These are phyloP conservation scores for Arachis monticola DNA, from an alignment of 331 rosid genomes.

Conservation along the genomic window DNA sequence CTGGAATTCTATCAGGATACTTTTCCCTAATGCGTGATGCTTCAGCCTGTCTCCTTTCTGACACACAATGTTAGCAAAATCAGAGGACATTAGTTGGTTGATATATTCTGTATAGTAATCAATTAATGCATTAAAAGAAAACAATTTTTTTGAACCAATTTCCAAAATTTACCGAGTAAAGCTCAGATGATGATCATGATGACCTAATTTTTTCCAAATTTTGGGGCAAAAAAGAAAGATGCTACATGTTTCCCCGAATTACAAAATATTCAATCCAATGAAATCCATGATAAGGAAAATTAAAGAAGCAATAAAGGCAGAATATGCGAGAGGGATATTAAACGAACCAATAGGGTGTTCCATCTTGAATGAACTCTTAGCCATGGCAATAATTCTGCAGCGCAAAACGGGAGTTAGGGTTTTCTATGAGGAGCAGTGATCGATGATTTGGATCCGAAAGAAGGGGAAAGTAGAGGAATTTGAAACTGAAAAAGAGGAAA, in stretches of 20 bases:
- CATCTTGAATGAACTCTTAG: slow-evolving; percentile 63
- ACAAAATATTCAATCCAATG: not conserved
- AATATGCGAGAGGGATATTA: not conserved
- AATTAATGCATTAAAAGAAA: not conserved
- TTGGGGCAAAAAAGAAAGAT: not conserved
- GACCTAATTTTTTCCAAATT: not conserved
- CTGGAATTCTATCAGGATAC: slow-evolving; percentile 77
- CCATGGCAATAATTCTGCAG: slow-evolving; percentile 53
- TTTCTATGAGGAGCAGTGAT: slow-evolving; percentile 3
- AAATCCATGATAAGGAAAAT: not conserved
- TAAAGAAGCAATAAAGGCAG: not conserved
- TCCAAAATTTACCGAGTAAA: not conserved
- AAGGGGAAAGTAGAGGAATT: not conserved
- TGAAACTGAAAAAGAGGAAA: not conserved
- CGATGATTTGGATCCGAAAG: not conserved
- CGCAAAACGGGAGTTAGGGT: slow-evolving; percentile 29
- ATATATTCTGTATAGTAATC: not conserved
- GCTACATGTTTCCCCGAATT: not conserved
- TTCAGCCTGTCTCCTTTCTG: slow-evolving; percentile 75
- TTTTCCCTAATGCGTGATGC: slow-evolving; percentile 69
- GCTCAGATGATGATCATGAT: not conserved
- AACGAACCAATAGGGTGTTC: slow-evolving; percentile 71
- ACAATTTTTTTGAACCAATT: slow-evolving; percentile 2
- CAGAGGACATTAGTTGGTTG: not conserved
- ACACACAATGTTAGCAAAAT: not conserved